These are phyloP conservation scores for Backusella psychrophila DNA, from an alignment of 192 early-diverging fungal genomes.

Conservation along the genomic window DNA sequence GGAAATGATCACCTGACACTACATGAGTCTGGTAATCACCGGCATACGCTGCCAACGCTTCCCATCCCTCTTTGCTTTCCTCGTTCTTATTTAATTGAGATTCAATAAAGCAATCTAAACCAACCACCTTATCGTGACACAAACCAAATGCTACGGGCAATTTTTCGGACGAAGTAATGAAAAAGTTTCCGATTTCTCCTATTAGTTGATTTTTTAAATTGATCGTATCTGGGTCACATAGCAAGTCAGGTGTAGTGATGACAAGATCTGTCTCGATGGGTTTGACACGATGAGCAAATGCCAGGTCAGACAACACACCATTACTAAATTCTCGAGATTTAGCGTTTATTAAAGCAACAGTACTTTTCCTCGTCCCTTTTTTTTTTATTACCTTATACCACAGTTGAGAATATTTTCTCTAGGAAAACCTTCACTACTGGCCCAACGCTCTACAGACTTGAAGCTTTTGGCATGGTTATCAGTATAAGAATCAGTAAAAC, in stretches of 20 bases:
- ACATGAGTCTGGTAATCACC: not conserved
- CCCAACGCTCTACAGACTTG: constrained; percentile 38
- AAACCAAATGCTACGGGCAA: constrained; percentile 2
- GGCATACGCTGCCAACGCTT: not conserved
- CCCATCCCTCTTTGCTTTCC: not conserved
- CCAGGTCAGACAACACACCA: constrained; percentile 15
- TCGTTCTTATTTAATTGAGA: not conserved
- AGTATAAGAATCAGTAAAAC: not conserved
- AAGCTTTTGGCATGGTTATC: constrained; percentile 16
- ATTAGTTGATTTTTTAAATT: not conserved
- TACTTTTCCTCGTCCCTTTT: not conserved
- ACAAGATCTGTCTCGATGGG: constrained; percentile 7
- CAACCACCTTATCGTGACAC: not conserved
- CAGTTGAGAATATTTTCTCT: constrained; percentile 31
- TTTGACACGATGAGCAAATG: constrained; percentile 13
- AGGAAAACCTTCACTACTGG: constrained; percentile 27
- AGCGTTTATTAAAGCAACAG: not conserved
- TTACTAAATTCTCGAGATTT: constrained; percentile 10
- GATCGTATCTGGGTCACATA: constrained; percentile 11
- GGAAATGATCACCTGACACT: not conserved
- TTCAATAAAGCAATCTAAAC: not conserved
- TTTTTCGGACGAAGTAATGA: not conserved
- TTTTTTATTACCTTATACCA: constrained; percentile 33
- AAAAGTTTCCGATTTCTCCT: not conserved
- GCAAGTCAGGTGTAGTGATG: constrained; percentile 11